Evolutionary conservation across 2,329 filamentous ascomycete species (phyloP).

Genomic region (Neospermospora avenae): DNA sequence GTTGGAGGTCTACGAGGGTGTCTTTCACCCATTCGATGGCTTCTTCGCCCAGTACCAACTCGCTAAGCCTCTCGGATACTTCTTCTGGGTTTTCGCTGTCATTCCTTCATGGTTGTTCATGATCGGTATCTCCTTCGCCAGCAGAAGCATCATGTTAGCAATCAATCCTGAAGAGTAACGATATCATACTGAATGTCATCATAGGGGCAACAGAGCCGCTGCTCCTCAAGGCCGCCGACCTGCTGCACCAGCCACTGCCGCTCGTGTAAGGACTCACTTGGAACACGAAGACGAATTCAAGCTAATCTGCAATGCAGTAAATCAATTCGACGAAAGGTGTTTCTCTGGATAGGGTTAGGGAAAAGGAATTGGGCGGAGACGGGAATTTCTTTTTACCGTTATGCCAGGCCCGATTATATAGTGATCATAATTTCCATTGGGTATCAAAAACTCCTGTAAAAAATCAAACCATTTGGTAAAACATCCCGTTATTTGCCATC

Average conservation of each 20-base stretch:
- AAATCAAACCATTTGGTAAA: not conserved
- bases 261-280: slow-evolving; percentile 27
- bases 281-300: slow-evolving; percentile 26
- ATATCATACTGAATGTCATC: slow-evolving; percentile 24
- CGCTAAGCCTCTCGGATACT: slow-evolving; percentile 62
- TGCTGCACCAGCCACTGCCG: slow-evolving; percentile 20
- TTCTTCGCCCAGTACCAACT: slow-evolving; percentile 59
- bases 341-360: slow-evolving; percentile 5
- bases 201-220: slow-evolving; percentile 26
- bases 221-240: slow-evolving; percentile 18
- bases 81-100: slow-evolving; percentile 63
- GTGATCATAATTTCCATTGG: slow-evolving; percentile 30
- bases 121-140: slow-evolving; percentile 70
- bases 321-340: not conserved
- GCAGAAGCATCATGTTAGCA: slow-evolving; percentile 72
- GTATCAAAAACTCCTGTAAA: slow-evolving; percentile 27
- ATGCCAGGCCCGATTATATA: slow-evolving; percentile 20
- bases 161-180: slow-evolving; percentile 7
- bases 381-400: slow-evolving; percentile 3
- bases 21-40: slow-evolving; percentile 76
- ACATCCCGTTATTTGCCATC: slow-evolving; percentile 16
- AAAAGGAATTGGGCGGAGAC: slow-evolving; percentile 6
- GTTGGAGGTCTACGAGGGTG: slow-evolving; percentile 53
- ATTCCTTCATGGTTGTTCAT: slow-evolving; percentile 76
- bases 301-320: slow-evolving; percentile 15